A percentile compares a stretch with the other conserved stretches of the same genome.
Conservation (phyloP, 768 basidiomycete species). For the Pleurotus eryngii region DNA sequence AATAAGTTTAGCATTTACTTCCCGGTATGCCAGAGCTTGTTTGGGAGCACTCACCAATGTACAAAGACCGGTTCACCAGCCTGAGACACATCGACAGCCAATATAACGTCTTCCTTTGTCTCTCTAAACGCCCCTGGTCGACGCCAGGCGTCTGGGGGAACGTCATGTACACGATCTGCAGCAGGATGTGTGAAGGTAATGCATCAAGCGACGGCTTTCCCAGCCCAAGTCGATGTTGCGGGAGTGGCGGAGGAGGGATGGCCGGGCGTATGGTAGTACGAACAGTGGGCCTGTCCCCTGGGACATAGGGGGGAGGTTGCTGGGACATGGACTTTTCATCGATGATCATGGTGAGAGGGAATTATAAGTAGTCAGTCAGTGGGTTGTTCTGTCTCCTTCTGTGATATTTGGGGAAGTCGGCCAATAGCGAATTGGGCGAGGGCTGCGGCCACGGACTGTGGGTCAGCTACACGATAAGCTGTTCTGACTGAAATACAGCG, state of each 20-base stretch:
- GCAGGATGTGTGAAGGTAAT: conserved; percentile 61
- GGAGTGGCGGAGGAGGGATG: conserved; percentile 21
- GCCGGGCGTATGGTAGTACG: conserved; percentile 12
- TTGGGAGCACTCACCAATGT: conserved; percentile 46
- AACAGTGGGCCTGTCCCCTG: conserved; percentile 9
- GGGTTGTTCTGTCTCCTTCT: neutral
- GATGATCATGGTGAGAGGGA: conserved; percentile 30
- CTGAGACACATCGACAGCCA: conserved; percentile 67
- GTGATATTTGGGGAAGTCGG: conserved; percentile 1
- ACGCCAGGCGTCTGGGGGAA: conserved; percentile 45
- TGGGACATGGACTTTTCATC: conserved; percentile 26
- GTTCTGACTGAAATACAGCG: too few relatives aligned
- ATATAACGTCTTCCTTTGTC: conserved; percentile 64
- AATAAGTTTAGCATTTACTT: neutral
- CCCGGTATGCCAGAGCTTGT: neutral
- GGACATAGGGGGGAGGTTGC: conserved; percentile 23
- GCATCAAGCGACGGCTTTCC: conserved; percentile 21
- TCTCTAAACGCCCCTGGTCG: conserved; percentile 41
- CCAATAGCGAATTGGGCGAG: neutral
- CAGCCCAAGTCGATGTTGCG: conserved; percentile 9
- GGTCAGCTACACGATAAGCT: neutral
- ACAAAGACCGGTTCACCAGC: conserved; percentile 62
- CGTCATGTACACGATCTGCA: conserved; percentile 64
- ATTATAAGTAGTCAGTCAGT: conserved; percentile 1
- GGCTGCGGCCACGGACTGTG: neutral